These are phyloP conservation scores for Deinandra increscens DNA, from an alignment of 129 eudicot genomes.

Conservation along the genomic window DNA sequence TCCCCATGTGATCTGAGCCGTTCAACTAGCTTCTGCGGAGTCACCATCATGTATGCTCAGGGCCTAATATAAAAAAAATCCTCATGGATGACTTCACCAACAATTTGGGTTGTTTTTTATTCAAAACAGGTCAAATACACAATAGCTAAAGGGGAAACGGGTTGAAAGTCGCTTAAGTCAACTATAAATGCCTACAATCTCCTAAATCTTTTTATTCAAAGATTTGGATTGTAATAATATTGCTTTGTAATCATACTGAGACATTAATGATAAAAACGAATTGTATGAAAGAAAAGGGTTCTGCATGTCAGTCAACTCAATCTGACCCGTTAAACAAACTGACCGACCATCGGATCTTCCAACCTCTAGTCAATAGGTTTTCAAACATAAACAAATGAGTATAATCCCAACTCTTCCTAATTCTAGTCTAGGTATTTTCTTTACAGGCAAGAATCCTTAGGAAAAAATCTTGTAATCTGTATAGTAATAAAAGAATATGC, in stretches of 20 bases:
- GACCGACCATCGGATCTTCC: background rate
- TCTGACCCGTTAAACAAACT: background rate
- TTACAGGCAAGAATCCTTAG: slow-evolving; percentile 5
- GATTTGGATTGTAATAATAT: background rate
- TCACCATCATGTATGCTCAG: slow-evolving; percentile 85
- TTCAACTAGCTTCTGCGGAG: slow-evolving; percentile 91
- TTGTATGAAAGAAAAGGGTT: background rate
- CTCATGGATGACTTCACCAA: slow-evolving; percentile 54
- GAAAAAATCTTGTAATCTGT: background rate
- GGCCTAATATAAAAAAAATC: slow-evolving; percentile 67
- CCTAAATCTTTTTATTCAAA: background rate
- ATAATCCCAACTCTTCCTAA: slow-evolving; percentile 18
- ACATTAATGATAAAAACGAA: background rate
- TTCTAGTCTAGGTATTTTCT: background rate
- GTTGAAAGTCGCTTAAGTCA: background rate
- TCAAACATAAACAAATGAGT: background rate
- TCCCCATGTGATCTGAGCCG: slow-evolving; percentile 62
- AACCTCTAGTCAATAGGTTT: slow-evolving; percentile 10
- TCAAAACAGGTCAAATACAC: background rate
- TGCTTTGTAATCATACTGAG: background rate
- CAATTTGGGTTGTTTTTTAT: background rate
- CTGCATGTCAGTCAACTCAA: background rate
- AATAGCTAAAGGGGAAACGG: too few relatives aligned
- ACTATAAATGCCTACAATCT: background rate
- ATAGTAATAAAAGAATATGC: background rate